Conservation (phyloP, 306 rosid genomes). For the Cucurbita maxima region DNA sequence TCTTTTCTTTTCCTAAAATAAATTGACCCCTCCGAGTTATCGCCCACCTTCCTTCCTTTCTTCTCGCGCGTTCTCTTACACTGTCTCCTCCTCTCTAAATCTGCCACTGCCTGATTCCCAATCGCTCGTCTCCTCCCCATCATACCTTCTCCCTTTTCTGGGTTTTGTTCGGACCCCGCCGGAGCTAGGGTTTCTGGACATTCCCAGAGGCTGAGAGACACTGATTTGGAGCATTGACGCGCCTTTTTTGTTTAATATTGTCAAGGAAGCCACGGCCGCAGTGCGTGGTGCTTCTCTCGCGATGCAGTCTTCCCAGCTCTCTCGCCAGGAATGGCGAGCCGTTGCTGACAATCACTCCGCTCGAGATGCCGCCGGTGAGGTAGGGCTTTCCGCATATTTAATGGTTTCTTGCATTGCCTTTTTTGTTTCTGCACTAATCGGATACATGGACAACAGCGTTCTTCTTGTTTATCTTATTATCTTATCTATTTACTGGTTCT, state of each 20-base stretch:
- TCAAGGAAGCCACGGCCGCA: slow-evolving; percentile 71
- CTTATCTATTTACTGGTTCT: background rate
- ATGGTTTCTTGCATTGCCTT: slow-evolving; percentile 19
- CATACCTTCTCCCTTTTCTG: background rate
- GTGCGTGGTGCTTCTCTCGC: slow-evolving; percentile 53
- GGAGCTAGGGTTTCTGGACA: slow-evolving; percentile 9
- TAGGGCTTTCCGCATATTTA: slow-evolving; percentile 15
- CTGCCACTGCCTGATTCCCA: background rate
- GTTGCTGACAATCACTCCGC: slow-evolving; percentile 64
- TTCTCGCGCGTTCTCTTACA: background rate
- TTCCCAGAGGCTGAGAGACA: background rate
- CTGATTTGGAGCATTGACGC: slow-evolving; percentile 10
- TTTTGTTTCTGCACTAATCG: background rate
- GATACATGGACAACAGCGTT: background rate
- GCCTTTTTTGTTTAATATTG: slow-evolving; percentile 4
- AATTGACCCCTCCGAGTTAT: background rate
- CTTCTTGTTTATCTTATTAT: background rate
- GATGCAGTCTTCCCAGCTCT: slow-evolving; percentile 28
- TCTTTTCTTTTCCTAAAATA: background rate
- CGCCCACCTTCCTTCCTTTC: background rate
- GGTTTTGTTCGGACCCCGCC: background rate
- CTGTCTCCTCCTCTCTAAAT: background rate
- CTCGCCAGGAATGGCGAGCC: slow-evolving; percentile 81
- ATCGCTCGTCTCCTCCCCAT: background rate
- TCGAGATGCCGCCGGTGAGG: slow-evolving; percentile 61